Conservation (phyloP, 2,329 filamentous ascomycete species). For the Samsoniella hepiali region DNA sequence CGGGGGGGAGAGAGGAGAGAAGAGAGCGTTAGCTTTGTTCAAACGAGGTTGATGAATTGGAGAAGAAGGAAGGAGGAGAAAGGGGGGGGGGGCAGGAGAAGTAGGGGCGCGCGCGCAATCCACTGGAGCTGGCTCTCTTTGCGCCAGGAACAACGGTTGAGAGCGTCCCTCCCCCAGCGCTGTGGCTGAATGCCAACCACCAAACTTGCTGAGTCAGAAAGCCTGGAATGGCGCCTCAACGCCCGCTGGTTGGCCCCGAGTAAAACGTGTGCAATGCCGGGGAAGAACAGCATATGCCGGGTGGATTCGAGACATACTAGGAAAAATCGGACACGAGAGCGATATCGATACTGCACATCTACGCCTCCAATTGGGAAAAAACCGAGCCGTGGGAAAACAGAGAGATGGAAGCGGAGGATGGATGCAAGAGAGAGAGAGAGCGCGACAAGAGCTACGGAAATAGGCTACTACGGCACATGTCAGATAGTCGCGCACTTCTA, state of each 20-base stretch:
- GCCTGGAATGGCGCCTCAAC: not conserved
- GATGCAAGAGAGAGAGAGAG: not conserved
- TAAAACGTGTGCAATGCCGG: too few species aligned
- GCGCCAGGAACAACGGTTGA: not conserved
- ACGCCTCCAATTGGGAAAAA: not conserved
- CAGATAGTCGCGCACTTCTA: constrained; percentile 2
- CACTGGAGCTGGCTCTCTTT: not conserved
- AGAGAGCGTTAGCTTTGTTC: constrained; percentile 12
- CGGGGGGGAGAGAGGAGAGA: constrained; percentile 35
- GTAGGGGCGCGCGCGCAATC: not conserved
- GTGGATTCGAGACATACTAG: not conserved
- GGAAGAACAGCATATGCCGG: not conserved
- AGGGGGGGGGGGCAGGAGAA: not conserved
- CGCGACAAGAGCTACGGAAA: not conserved
- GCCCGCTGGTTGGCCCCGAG: not conserved
- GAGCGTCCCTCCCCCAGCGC: not conserved
- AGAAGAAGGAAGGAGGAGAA: not conserved
- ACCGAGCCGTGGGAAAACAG: not conserved
- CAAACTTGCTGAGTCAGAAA: not conserved
- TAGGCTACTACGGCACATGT: constrained; percentile 14
- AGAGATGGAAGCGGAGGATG: not conserved
- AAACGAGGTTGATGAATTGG: constrained; percentile 7
- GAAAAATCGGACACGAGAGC: not conserved
- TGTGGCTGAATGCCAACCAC: not conserved
- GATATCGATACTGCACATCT: not conserved